Base-by-base conservation (phyloP, 1,284 basidiomycete genomes). In the Ustilago bromivora region DNA sequence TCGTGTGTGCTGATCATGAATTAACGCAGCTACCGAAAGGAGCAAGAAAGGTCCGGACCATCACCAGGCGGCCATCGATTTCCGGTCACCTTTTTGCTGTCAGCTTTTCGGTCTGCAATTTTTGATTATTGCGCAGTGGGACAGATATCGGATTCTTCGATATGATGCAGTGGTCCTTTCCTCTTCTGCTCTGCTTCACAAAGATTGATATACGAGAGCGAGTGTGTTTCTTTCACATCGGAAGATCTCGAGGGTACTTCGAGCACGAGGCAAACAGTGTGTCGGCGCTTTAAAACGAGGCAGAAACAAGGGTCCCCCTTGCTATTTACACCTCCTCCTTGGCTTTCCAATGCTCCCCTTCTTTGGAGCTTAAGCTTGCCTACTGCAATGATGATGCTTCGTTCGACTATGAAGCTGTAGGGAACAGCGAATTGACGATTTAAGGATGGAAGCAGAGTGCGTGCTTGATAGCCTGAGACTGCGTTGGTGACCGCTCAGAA, bases 131-230 rank as follows among this genome's bases (percentile, higher is more conserved):
- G 49, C 51, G 32, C n/a, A 17, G 46, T 66, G 65, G 61, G n/a
- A 66, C 65, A 66, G 54, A 57, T 54, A 61, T 61, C 38, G 65
- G 65, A 66, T 60, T 53, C 51, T 52, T 13, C 15, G 40, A 38
- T 28, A 3, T 28, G 23, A 28, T 28, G 23, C 23, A 28, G 23
- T 28, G 23, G 3, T 28, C 23, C 23, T 28, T 28, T 3, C 23
- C 23, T 28, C 23, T 28, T 28, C 23, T 28, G 23, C 23, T 28
- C 23, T 28, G 23, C 23, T 28, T 28, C 23, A 3, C 23, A 28
- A 28, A 28, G 23, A 3, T 28, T 28, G 23, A 28, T 28, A 28
- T 28, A 28, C 23, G 23, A 28, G 23, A 28, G 23, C 23, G 23
- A 28, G 23, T 28, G 23, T 38, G 36, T 38, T 13, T 38, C 36